These are phyloP conservation scores for Penicillium malachiteum DNA, from an alignment of 495 filamentous ascomycete species.

Conservation along the genomic window DNA sequence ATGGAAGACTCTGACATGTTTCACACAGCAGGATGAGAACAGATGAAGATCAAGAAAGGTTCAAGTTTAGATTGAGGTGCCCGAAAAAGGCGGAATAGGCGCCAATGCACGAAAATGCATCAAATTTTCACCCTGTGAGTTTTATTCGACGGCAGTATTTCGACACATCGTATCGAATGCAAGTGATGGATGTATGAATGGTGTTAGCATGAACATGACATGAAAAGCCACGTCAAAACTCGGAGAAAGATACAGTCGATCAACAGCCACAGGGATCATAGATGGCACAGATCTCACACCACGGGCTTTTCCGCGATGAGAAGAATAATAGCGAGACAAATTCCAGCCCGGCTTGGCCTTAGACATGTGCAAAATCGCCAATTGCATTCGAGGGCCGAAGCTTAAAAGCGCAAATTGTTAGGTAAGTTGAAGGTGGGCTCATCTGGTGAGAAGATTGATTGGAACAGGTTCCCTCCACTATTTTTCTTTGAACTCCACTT, in stretches of 20 bases:
- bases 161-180: constrained; percentile 21
- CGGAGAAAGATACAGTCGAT: background rate
- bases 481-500: constrained; percentile 6
- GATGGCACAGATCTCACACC: background rate
- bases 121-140: background rate
- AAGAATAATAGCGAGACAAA: background rate
- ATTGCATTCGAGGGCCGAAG: constrained; percentile 2
- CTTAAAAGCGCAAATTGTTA: constrained; percentile 1
- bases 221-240: background rate
- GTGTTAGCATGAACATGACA: constrained; percentile 7
- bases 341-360: background rate
- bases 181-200: background rate
- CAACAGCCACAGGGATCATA: constrained; percentile 8
- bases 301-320: background rate
- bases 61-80: background rate
- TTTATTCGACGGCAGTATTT: constrained; percentile 16
- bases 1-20: constrained; percentile 33
- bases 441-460: background rate
- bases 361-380: constrained; percentile 4
- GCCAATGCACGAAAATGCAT: background rate
- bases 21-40: constrained; percentile 12
- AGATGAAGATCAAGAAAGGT: background rate
- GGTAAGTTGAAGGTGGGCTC: background rate
- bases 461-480: constrained; percentile 1
- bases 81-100: background rate